Conservation (phyloP, 2,329 filamentous ascomycete species). For the Hymenoscyphus occultus region DNA sequence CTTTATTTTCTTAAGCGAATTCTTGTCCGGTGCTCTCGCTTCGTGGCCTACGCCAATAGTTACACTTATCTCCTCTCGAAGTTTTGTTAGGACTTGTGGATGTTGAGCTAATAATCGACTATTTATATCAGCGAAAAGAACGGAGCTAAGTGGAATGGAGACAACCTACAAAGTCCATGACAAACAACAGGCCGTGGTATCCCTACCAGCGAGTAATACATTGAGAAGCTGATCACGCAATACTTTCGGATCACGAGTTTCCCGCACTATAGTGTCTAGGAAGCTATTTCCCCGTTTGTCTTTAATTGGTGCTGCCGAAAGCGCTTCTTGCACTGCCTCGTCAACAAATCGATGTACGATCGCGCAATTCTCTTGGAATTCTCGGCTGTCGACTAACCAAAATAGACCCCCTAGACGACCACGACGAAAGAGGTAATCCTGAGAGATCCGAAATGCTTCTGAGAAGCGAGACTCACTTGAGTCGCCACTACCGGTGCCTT, state of each 20-base stretch:
- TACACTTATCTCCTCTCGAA: slow-evolving; percentile 46
- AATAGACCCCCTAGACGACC: slow-evolving; percentile 13
- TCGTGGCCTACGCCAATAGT: slow-evolving; percentile 48
- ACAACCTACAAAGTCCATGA: slow-evolving; percentile 33
- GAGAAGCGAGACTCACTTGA: slow-evolving; percentile 30
- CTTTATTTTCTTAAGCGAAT: slow-evolving; percentile 13
- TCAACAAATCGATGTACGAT: slow-evolving; percentile 23
- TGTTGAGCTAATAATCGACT: slow-evolving; percentile 42
- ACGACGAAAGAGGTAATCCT: slow-evolving; percentile 34
- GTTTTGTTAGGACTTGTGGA: slow-evolving; percentile 41
- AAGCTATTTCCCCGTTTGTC: slow-evolving; percentile 18
- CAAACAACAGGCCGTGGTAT: slow-evolving; percentile 49
- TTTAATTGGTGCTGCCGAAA: slow-evolving; percentile 10
- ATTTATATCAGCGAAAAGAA: neutral
- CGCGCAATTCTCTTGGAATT: slow-evolving; percentile 23
- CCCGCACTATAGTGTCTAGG: slow-evolving; percentile 14
- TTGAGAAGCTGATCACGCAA: slow-evolving; percentile 42
- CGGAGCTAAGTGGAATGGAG: neutral
- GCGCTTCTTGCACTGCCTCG: slow-evolving; percentile 38
- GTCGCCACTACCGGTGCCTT: slow-evolving; percentile 9
- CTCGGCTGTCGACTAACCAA: neutral
- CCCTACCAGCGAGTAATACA: slow-evolving; percentile 53
- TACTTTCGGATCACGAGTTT: slow-evolving; percentile 34
- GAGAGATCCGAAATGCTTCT: slow-evolving; percentile 39
- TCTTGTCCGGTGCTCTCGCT: slow-evolving; percentile 1